Conservation (phyloP, 208 protist genomes). For the Leishmania aethiopica region DNA sequence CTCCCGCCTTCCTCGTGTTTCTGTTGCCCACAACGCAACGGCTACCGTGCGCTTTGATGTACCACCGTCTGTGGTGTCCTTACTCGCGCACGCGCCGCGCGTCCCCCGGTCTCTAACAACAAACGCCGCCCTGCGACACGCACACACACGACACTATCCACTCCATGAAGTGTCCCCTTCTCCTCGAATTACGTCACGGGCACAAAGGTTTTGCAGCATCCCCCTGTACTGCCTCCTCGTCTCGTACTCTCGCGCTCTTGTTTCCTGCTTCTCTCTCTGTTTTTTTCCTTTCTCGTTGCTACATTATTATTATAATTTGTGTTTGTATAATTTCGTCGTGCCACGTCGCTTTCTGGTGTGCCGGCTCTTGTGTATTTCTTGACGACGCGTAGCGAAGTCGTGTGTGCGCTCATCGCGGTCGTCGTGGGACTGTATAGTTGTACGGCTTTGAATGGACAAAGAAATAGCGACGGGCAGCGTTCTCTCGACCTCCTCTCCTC, state of each 20-base stretch:
- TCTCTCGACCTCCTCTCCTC: too few species aligned
- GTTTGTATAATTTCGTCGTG: too few species aligned
- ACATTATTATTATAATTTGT: too few species aligned
- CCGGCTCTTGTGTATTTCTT: background rate
- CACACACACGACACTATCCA: background rate
- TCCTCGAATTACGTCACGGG: background rate
- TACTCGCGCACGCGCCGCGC: background rate
- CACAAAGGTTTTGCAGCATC: background rate
- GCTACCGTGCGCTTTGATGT: background rate
- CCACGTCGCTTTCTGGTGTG: background rate
- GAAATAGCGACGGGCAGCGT: too few species aligned
- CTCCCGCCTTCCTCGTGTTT: slow-evolving; percentile 4
- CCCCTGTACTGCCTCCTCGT: background rate
- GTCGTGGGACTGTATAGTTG: background rate
- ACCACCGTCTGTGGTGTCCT: background rate
- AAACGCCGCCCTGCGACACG: background rate
- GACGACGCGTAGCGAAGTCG: background rate
- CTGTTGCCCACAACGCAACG: background rate
- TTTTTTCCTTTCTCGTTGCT: too few species aligned
- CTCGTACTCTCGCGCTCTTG: background rate
- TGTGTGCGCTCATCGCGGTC: background rate
- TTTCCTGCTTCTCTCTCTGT: background rate
- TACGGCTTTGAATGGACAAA: background rate
- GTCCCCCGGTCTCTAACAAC: background rate
- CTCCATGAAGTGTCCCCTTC: background rate